A percentile compares a stretch with the other conserved stretches of the same genome.
Conservation (phyloP, 140 eudicot genomes). For the Ambrosia hybrid region DNA sequence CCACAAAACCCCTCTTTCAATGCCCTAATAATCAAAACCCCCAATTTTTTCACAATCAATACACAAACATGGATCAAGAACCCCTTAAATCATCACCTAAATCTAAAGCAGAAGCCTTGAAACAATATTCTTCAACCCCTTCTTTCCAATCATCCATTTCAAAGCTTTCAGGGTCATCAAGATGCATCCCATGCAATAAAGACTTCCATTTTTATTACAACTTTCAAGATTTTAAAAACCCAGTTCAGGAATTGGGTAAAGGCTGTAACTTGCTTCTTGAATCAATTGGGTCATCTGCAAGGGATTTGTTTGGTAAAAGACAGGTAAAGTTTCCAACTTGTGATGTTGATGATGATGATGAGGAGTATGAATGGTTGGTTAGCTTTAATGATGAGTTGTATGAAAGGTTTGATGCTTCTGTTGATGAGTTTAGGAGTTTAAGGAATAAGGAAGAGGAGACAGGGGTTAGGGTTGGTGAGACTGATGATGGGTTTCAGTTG, state of each 20-base stretch:
- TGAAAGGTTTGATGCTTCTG: slow-evolving; percentile 65
- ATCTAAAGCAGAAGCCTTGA: slow-evolving; percentile 34
- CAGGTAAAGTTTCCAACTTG: slow-evolving; percentile 38
- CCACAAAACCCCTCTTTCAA: slow-evolving; percentile 24
- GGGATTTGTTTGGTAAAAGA: slow-evolving; percentile 39
- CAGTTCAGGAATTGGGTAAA: slow-evolving; percentile 42
- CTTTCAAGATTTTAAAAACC: slow-evolving; percentile 64
- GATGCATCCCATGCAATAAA: slow-evolving; percentile 62
- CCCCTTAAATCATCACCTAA: slow-evolving; percentile 4
- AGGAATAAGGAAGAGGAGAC: slow-evolving; percentile 58
- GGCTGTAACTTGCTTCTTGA: slow-evolving; percentile 42
- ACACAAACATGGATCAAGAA: slow-evolving; percentile 18
- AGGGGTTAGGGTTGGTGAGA: slow-evolving; percentile 40
- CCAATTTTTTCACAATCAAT: slow-evolving; percentile 4
- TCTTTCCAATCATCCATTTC: slow-evolving; percentile 50
- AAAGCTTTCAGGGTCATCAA: slow-evolving; percentile 67
- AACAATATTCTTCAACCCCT: slow-evolving; percentile 16
- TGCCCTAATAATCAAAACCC: slow-evolving; percentile 23
- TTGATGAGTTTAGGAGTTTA: slow-evolving; percentile 58
- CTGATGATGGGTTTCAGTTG: slow-evolving; percentile 74
- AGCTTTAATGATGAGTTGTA: slow-evolving; percentile 50
- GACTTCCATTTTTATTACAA: slow-evolving; percentile 83
- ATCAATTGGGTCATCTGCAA: slow-evolving; percentile 46
- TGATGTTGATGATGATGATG: slow-evolving; percentile 38
- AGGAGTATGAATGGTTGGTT: slow-evolving; percentile 61